Percentiles rank a stretch among this genome's conserved stretches.
phyloP scores from a whole-genome alignment of 2,329 filamentous ascomycete genomes.

The Coniochaeta prunicola region DNA sequence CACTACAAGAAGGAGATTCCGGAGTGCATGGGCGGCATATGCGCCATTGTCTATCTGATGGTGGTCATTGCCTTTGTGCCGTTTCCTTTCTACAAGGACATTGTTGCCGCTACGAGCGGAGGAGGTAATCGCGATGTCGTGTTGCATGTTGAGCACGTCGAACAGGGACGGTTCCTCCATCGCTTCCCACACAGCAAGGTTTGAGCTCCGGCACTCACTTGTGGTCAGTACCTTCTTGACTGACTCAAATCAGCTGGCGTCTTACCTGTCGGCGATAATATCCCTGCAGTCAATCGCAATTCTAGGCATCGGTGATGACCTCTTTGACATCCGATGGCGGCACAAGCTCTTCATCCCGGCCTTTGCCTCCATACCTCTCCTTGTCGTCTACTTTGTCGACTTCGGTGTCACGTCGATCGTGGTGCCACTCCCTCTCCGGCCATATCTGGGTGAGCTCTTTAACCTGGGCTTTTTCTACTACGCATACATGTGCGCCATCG shows the following conservation, averaged over 20 bases:
- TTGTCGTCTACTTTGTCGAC: conserved; percentile 97
- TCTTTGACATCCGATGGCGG: conserved; percentile 97
- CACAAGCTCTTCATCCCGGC: conserved; percentile 98
- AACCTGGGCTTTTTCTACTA: conserved; percentile 85
- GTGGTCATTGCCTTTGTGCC: conserved; percentile 88
- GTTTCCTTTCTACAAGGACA: conserved; percentile 97
- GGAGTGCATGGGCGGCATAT: conserved; percentile 93
- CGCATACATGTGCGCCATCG: conserved; percentile 89
- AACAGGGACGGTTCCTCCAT: conserved; percentile 80
- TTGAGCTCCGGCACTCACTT: conserved; percentile 5
- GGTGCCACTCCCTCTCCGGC: conserved; percentile 76
- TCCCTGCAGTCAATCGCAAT: conserved; percentile 87
- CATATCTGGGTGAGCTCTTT: conserved; percentile 77
- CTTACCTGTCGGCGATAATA: conserved; percentile 88
- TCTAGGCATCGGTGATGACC: conserved; percentile 88
- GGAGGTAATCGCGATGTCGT: conserved; percentile 88
- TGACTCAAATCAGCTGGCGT: conserved; percentile 61
- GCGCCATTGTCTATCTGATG: conserved; percentile 86
- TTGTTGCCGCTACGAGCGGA: conserved; percentile 88
- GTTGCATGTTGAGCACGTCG: conserved; percentile 62
- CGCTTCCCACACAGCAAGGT: conserved; percentile 94
- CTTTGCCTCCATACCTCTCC: conserved; percentile 84
- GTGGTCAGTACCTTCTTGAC: neutral
- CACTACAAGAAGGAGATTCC: conserved; percentile 66
- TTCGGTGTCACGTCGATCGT: conserved; percentile 96